Evolutionary conservation across 108 stramenopile genomes (phyloP), one percentile per base, ranked within the genome.

Genomic region (Pseudonitzschia multistriata): DNA sequence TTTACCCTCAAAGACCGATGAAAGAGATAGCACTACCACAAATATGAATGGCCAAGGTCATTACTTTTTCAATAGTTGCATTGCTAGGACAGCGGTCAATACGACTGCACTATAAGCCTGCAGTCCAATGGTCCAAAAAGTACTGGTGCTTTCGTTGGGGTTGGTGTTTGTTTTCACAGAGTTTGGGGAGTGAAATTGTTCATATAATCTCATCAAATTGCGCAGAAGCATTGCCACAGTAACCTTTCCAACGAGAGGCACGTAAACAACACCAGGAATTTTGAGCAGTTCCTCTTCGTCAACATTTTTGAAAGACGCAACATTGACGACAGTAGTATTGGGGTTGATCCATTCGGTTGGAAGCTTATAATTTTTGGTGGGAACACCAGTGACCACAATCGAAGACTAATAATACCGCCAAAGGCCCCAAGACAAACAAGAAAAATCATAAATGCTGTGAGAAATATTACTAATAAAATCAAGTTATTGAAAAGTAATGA

Each of bases 201-300:
- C 89, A 71, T 90, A 95, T 48, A 97, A 73, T 39, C 97, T 88
- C 78, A 97, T 84, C 68, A 97, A 71, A 63, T 97, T 97, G 36
- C 97, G 76, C 77, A 96, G 93, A 59, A 97, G 66, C 94, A 97
- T 97, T 37, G 97, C 96, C 25, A 92, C 95, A 3, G 97, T 98
- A 21, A 98, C 98, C 70, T 97, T 96, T 54, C 98, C 98, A 5
- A 98, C 98, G 82, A 92, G 81, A 8, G 96, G 93, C 49, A 98
- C 84, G 72, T 97, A 97, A 25, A 80, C 88, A 31, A 97, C 94
- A 25, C 95, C 96, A 10, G 82, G 80, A 71, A 90, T 87, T 48
- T 88, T 75, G 47, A 97, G 68, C 50, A 97, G 76, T 28, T 85
- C 83, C 54, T 96, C 93, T 74, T 97, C 96, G 48, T 97, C 87